These are phyloP conservation scores for Rhizopogon vulgaris DNA, from an alignment of 768 basidiomycete genomes.

Conservation along the genomic window DNA sequence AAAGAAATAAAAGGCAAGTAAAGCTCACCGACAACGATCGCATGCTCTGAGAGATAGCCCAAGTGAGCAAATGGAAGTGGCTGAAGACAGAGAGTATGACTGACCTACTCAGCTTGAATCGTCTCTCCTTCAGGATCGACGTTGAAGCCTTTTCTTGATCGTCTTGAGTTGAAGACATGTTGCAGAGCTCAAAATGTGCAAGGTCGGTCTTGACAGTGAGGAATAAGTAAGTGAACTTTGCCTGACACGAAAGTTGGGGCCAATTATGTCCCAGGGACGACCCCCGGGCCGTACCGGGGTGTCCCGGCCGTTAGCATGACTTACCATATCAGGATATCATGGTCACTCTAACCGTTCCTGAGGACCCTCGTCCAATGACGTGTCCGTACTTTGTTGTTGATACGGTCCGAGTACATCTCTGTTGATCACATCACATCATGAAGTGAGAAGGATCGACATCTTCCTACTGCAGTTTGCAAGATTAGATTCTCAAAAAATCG, in stretches of 20 bases:
- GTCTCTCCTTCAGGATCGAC: conserved; percentile 65
- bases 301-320: conserved; percentile 8
- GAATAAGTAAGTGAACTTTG: conserved; percentile 22
- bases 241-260: not conserved
- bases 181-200: conserved; percentile 7
- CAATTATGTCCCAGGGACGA: conserved; percentile 1
- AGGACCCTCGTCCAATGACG: not conserved
- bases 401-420: not conserved
- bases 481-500: not conserved
- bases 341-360: conserved; percentile 11
- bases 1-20: not conserved
- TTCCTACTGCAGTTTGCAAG: not conserved
- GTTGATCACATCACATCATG: not conserved
- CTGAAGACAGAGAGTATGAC: conserved; percentile 11
- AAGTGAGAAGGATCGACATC: not conserved
- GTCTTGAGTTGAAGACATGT: conserved; percentile 27
- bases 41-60: conserved; percentile 54
- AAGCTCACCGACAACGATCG: conserved; percentile 81
- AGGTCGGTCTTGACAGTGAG: not conserved
- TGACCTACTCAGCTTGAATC: conserved; percentile 85
- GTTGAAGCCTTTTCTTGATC: conserved; percentile 40
- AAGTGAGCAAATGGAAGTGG: conserved; percentile 3
- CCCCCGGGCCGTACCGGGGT: conserved; percentile 23
- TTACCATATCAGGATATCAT: conserved; percentile 23
- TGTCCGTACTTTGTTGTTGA: conserved; percentile 16